These are phyloP conservation scores for Penicillium roqueforti DNA, from an alignment of 495 filamentous ascomycete species.

Conservation along the genomic window DNA sequence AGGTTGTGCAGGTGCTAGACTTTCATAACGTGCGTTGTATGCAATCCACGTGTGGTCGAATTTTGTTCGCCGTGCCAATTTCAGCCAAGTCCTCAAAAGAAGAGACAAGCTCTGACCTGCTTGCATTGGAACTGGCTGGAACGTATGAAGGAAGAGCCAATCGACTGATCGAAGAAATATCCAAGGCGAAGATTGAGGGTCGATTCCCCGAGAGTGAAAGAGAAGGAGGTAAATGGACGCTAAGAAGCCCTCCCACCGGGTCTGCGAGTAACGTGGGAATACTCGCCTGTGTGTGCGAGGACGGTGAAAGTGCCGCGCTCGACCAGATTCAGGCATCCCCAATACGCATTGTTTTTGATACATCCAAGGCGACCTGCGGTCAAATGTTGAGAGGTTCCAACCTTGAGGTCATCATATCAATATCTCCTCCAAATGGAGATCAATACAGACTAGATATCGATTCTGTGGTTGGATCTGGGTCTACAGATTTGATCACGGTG, in stretches of 20 bases:
- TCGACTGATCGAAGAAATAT: conserved; percentile 78
- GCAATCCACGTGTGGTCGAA: conserved; percentile 67
- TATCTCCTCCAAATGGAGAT: conserved; percentile 30
- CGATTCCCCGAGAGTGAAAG: conserved; percentile 75
- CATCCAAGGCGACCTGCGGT: conserved; percentile 26
- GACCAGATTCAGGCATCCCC: conserved; percentile 27
- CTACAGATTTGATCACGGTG: conserved; percentile 62
- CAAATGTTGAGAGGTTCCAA: conserved; percentile 30
- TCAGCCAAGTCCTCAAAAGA: conserved; percentile 50
- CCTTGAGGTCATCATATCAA: conserved; percentile 38
- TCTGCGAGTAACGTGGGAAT: conserved; percentile 59
- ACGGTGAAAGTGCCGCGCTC: conserved; percentile 37
- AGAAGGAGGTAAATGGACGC: conserved; percentile 73
- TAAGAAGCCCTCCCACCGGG: conserved; percentile 58
- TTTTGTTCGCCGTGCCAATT: conserved; percentile 66
- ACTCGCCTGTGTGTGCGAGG: conserved; percentile 73
- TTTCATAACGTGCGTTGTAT: conserved; percentile 70
- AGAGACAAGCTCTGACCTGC: conserved; percentile 49
- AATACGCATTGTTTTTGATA: conserved; percentile 40
- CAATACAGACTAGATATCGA: conserved; percentile 58
- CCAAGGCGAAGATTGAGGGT: conserved; percentile 80
- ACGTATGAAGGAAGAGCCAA: conserved; percentile 75
- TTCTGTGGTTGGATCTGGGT: conserved; percentile 56
- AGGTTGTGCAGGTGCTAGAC: conserved; percentile 66
- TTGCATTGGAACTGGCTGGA: conserved; percentile 49